phyloP scores from a whole-genome alignment of 2,329 filamentous ascomycete genomes.

The Paradendryphiella salina region DNA sequence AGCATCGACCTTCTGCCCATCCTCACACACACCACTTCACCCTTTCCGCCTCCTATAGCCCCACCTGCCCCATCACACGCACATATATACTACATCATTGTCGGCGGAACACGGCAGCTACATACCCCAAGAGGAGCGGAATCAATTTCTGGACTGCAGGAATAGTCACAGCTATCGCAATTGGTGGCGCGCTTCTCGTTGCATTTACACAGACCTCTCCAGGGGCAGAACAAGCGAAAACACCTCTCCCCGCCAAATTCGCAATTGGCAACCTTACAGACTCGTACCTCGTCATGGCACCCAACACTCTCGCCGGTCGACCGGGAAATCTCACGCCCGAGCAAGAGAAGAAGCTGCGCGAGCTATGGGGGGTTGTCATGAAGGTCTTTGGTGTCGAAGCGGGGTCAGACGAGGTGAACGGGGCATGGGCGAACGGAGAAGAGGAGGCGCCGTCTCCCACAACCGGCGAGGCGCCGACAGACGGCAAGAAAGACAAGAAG shows the following conservation, averaged over 20 bases:
- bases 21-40: constrained; percentile 17
- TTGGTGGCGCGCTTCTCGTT: constrained; percentile 39
- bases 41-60: constrained; percentile 18
- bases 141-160: constrained; percentile 32
- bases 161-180: constrained; percentile 38
- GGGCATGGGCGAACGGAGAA: constrained; percentile 10
- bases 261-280: constrained; percentile 29
- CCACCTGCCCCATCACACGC: constrained; percentile 12
- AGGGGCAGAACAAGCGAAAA: constrained; percentile 9
- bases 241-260: constrained; percentile 20
- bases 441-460: constrained; percentile 19
- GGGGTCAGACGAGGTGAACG: constrained; percentile 37
- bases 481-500: constrained; percentile 64
- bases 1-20: constrained; percentile 11
- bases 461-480: constrained; percentile 19
- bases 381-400: constrained; percentile 66
- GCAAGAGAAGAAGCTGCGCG: constrained; percentile 83
- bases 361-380: constrained; percentile 79
- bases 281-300: constrained; percentile 47
- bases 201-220: constrained; percentile 22
- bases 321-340: constrained; percentile 86
- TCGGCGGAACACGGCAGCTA: constrained; percentile 6
- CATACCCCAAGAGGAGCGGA: constrained; percentile 29
- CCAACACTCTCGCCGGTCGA: constrained; percentile 65
- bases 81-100: constrained; percentile 14